Evolutionary conservation across 805 yeast species (phyloP).

Genomic region (Candida orba): DNA sequence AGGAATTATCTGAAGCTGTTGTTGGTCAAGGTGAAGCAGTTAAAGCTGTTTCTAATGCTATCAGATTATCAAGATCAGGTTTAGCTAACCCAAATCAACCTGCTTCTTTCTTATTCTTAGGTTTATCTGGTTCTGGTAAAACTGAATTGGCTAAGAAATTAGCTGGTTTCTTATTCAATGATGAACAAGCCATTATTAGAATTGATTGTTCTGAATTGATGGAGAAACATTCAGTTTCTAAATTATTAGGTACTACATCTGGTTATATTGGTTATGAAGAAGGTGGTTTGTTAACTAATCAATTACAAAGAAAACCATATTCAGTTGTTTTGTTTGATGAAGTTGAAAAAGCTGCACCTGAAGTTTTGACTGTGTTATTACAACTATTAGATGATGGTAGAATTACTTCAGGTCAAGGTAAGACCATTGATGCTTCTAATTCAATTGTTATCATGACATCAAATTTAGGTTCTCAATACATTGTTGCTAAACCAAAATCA

Average conservation of each 20-base stretch:
- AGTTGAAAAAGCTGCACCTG: slow-evolving; percentile 98
- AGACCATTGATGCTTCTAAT: slow-evolving; percentile 87
- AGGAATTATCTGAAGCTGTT: slow-evolving; percentile 69
- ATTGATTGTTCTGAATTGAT: slow-evolving; percentile 95
- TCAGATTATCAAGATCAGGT: slow-evolving; percentile 89
- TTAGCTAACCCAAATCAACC: slow-evolving; percentile 95
- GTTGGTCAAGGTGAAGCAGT: slow-evolving; percentile 97
- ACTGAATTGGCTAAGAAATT: slow-evolving; percentile 95
- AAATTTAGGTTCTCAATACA: slow-evolving; percentile 89
- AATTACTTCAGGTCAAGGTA: slow-evolving; percentile 90
- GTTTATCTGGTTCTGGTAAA: slow-evolving; percentile 96
- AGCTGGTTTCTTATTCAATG: slow-evolving; percentile 93
- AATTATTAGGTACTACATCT: slow-evolving; percentile 94
- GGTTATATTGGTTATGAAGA: slow-evolving; percentile 97
- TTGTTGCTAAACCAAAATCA: slow-evolving; percentile 58
- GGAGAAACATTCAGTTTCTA: slow-evolving; percentile 94
- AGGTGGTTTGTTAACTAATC: slow-evolving; percentile 94
- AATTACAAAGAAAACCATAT: slow-evolving; percentile 84
- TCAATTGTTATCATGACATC: slow-evolving; percentile 94
- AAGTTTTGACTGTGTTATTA: slow-evolving; percentile 83
- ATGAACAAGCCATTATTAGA: slow-evolving; percentile 94
- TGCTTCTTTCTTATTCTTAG: slow-evolving; percentile 89
- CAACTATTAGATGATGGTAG: slow-evolving; percentile 97
- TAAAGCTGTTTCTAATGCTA: slow-evolving; percentile 92
- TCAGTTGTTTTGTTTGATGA: slow-evolving; percentile 96